Percentiles rank a stretch among this genome's conserved stretches.
Evolutionary conservation across 2,329 filamentous ascomycete genomes (phyloP).

Genomic region (Calonectria pseudoturangicola): DNA sequence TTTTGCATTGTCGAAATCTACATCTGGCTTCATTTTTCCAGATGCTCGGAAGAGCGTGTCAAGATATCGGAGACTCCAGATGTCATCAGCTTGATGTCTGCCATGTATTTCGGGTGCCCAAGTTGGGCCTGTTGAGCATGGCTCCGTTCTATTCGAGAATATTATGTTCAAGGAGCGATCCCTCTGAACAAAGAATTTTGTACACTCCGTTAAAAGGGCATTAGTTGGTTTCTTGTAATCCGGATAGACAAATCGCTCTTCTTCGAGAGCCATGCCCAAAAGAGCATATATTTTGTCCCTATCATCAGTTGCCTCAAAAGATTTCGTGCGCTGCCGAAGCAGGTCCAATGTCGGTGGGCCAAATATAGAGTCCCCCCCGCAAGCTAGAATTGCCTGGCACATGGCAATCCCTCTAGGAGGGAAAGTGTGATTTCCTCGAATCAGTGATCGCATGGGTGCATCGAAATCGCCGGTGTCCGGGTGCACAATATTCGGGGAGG

Average conservation of each 20-base stretch:
- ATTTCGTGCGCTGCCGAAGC: not conserved
- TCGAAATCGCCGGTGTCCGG: not conserved
- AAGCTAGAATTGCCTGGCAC: not conserved
- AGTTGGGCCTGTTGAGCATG: not conserved
- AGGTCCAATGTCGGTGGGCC: not conserved
- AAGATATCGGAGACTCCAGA: not conserved
- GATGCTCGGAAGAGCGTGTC: not conserved
- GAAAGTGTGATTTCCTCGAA: not conserved
- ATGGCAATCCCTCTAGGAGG: not conserved
- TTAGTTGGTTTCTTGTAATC: not conserved
- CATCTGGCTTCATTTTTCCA: not conserved
- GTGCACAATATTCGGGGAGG: not conserved
- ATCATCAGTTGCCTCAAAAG: not conserved
- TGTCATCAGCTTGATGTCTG: not conserved
- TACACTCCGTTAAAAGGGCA: not conserved
- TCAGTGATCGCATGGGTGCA: not conserved
- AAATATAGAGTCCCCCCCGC: not conserved
- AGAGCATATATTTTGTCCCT: conserved; percentile 1
- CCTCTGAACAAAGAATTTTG: not conserved
- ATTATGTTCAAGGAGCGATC: not conserved
- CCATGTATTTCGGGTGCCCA: not conserved
- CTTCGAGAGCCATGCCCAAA: not conserved
- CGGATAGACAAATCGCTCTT: not conserved
- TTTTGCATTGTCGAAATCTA: not conserved
- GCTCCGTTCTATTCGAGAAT: not conserved